Conservation (phyloP, 352 stramenopile species). For the Globisporangium polare region DNA sequence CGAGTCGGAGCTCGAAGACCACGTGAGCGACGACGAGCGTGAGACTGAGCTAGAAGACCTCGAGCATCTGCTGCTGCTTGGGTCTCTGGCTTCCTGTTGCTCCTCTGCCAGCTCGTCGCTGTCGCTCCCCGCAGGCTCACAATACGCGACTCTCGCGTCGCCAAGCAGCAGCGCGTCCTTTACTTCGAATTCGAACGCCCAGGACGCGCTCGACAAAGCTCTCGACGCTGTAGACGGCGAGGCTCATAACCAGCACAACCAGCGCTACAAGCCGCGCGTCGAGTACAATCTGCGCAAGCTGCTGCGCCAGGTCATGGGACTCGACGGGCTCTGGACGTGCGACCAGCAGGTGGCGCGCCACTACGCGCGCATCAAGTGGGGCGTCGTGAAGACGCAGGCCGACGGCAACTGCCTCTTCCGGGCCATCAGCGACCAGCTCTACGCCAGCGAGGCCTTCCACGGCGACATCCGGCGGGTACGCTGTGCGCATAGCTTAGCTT, state of each 20-base stretch:
- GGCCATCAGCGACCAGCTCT: constrained; percentile 56
- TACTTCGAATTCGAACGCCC: not conserved
- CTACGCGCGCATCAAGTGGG: constrained; percentile 33
- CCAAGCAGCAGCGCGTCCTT: constrained; percentile 1
- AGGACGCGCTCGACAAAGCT: no score
- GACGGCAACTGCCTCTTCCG: constrained; percentile 61
- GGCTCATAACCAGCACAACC: not conserved
- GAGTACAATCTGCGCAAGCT: constrained; percentile 21
- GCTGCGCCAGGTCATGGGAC: constrained; percentile 16
- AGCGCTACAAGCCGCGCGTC: constrained; percentile 11
- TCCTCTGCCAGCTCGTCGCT: not conserved
- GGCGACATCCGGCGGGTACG: constrained; percentile 29
- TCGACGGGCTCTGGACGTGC: constrained; percentile 26
- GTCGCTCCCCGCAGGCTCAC: not conserved
- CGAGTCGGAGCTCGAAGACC: constrained; percentile 17
- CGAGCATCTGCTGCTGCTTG: not conserved
- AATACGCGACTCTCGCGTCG: not conserved
- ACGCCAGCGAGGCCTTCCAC: constrained; percentile 39
- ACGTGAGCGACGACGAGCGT: constrained; percentile 5
- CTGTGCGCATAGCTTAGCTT: no score
- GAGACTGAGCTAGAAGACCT: not conserved
- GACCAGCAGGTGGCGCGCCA: constrained; percentile 36
- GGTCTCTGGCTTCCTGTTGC: constrained; percentile 7
- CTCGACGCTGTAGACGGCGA: not conserved
- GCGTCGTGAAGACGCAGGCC: constrained; percentile 21